Evolutionary conservation across 257 asterid species (phyloP), one percentile per base, ranked within the genome.

Genomic region (Gardenia jasminoides): DNA sequence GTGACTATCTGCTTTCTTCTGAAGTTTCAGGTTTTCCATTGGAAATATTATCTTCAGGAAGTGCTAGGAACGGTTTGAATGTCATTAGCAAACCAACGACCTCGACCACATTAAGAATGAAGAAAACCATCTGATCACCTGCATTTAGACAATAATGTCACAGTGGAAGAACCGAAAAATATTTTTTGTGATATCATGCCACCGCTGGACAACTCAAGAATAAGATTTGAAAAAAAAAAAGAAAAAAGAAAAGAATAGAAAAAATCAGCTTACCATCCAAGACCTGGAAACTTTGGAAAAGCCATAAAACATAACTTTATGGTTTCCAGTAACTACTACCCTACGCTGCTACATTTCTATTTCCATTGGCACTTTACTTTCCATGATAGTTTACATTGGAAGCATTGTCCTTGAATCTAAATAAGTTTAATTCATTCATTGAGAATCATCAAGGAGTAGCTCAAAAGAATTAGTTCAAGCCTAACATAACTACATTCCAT

Each of bases 101-200:
- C 85, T 87, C 94, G 3, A 91, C 79, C 67, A 87, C 80, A 50
- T 90, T 91, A 39, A 92, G 83, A 72, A 88, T 30, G 71, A 92
- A 88, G 90, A 92, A 92, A 24, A 92, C 91, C 90, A 90, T 84
- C 65, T 85, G 88, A 80, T 89, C 90, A 54, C 97, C 94, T 92
- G 93, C 88, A 89, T 74, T 28, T 33, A 52, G 48, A 75, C 64
- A 80, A 44, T 50, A 26, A 67, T 43, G 39, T 54, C 30, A 28
- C 54, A 36, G 44, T 75, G 64, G 80, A 70, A 79, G 61, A 61
- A 72, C 62, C 46, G 1, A 10, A n/a, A 52, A 16, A 12, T 43
- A 44, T 22, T 13, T 61, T 7, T 12, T 3, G 10, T 9, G 15
- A 61, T 24, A 7, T 24, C 67, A 52, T 52, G 58, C 58, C 16